Evolutionary conservation across 2,329 filamentous ascomycete genomes (phyloP).

Genomic region (Zalaria obscura): DNA sequence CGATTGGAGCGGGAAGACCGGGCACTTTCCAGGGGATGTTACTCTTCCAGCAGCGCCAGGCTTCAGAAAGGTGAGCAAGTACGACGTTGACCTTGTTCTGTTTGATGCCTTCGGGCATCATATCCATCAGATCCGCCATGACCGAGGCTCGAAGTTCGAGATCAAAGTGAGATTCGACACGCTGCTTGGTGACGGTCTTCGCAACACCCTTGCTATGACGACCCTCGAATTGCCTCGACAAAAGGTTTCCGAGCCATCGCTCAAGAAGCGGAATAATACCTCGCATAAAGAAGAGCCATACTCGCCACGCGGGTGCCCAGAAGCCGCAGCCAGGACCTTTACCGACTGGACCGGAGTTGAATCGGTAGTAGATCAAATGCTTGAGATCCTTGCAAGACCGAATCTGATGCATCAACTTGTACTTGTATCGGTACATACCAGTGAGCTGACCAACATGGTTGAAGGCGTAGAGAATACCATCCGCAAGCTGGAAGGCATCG

Average conservation of each 20-base stretch:
- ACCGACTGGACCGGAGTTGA: constrained; percentile 91
- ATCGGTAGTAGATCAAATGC: constrained; percentile 97
- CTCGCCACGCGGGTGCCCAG: constrained; percentile 96
- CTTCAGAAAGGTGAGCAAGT: constrained; percentile 90
- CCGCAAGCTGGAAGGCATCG: constrained; percentile 94
- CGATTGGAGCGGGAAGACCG: constrained; percentile 86
- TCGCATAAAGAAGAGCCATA: constrained; percentile 98
- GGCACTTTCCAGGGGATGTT: constrained; percentile 99
- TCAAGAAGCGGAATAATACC: constrained; percentile 95
- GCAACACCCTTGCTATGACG: constrained; percentile 97
- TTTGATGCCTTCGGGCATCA: constrained; percentile 99
- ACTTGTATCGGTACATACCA: constrained; percentile 99
- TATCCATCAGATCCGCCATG: constrained; percentile 98
- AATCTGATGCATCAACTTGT: constrained; percentile 99
- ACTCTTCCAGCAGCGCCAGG: constrained; percentile 99
- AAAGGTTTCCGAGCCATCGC: constrained; percentile 89
- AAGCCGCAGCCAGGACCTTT: constrained; percentile 97
- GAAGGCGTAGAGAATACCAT: constrained; percentile 98
- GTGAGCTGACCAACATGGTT: constrained; percentile 97
- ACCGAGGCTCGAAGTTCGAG: constrained; percentile 93
- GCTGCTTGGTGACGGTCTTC: constrained; percentile 97
- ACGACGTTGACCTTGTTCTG: constrained; percentile 99
- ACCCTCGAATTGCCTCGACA: constrained; percentile 95
- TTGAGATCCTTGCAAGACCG: constrained; percentile 98
- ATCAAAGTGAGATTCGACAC: constrained; percentile 97